Base-by-base conservation (phyloP, 345 rosid genomes). In the Physaria fendleri region DNA sequence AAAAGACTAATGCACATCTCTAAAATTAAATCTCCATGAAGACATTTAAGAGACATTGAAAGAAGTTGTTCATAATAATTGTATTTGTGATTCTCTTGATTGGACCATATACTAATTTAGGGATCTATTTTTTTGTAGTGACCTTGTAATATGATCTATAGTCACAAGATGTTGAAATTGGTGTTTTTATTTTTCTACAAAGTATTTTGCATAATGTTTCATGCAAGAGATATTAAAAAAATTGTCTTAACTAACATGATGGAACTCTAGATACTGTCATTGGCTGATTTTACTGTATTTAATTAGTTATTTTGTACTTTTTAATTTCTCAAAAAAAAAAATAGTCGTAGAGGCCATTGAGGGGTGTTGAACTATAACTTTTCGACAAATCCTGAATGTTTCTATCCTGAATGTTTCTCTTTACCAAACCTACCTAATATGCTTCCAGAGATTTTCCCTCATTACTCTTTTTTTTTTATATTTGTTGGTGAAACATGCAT, bases 371-470 rank as follows among this genome's bases (percentile, higher is more conserved):
- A 38, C 42, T 9, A 7, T 1, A 38, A 66, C 65, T 66, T 40
- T 44, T 66, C 37, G 71, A 30, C 37, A 2, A 57, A 66, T 48
- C 27, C 10, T 34, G 51, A 66, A 8, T 38, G 59, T 57, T 58
- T 56, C 59, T 57, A 66, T 48, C 27, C 10, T 34, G 51, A 66
- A 8, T 38, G 59, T 57, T 58, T 56, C 59, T 57, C 52, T 48
- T 49, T 47, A 66, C 71, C 71, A 66, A 66, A 40, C 52, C 20
- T 42, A 57, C 65, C 65, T 56, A 66, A 47, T 8, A 48, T 28
- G 37, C 21, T 17, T 56, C 57, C 58, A 48, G 18, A 46, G 34
- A 20, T 11, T 7, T 15, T 0, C 25, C 41, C 25, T 10, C 20
- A 10, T 35, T n/a, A 37, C 15, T 28, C 20, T 17, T n/a, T 60